Base-by-base conservation (phyloP, 2,329 filamentous ascomycete species). In the Leptographium flavum region DNA sequence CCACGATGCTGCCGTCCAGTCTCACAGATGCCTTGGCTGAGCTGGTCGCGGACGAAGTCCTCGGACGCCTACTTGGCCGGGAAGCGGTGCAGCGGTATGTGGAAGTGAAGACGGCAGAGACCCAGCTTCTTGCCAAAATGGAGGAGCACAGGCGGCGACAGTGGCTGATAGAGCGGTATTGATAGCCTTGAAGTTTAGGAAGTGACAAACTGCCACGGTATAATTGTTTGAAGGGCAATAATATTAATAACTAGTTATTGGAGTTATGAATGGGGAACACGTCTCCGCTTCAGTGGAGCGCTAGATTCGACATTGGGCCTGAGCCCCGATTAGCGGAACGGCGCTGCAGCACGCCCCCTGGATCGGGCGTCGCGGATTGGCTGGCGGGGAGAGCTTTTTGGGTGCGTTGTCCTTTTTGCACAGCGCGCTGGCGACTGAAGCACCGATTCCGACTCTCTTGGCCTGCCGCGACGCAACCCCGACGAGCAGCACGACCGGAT, bases 111-210 rank as follows among this genome's bases (percentile, higher is more conserved):
- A 64, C 63, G 48, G 68, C 62, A 2, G 81, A 86, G 62, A 57
- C 69, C 50, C 60, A 61, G 19, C 60, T 76, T 53, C 54, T 79
- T 47, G 59, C 57, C 10, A 55, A 56, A 2, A 74, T 84, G 70
- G 53, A 52, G 0, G 61, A 64, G 5, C 58, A 62, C 3, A 60
- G 71, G 48, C 66, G 69, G 42, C 66, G 68, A 51, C 58, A 64
- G 14, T 86, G 79, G 74, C 59, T 84, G 45, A 69, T 83, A 50
- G 77, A 82, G 55, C 64, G 80, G 50, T 86, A 22, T 40, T 30
- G n/a, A 27, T n/a, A n/a, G n/a, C n/a, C n/a, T n/a, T n/a, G n/a
- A n/a, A n/a, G n/a, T n/a, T n/a, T n/a, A n/a, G n/a, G n/a, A n/a
- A n/a, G n/a, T n/a, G n/a, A n/a, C n/a, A n/a, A n/a, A n/a, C n/a